Evolutionary conservation across 2,329 filamentous ascomycete species (phyloP), one percentile per base, ranked within the genome.

Genomic region (Tympanopsis confertula): DNA sequence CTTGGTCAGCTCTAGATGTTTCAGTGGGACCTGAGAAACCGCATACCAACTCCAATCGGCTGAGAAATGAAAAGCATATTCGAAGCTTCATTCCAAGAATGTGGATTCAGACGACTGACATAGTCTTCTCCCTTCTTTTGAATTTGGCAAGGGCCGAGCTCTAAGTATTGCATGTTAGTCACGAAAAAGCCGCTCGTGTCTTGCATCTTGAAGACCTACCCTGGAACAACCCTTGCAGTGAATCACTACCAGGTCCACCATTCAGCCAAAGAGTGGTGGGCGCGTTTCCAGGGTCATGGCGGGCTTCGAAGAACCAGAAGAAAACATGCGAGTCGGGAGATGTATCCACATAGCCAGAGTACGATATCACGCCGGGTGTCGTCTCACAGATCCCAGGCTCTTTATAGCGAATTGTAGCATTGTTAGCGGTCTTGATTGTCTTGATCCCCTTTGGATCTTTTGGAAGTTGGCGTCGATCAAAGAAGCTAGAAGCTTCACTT

Each of bases 41-140:
- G n/a, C 24, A 28, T 28, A 28, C 24, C 24, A n/a, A 28, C 24
- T 7, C 30, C 30, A 10, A 33, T 7, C 12, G 30, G 30, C 38
- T 50, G 48, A 37, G 68, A 65, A 41, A 78, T 68, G 51, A 71
- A 78, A 36, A 78, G 59, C 61, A 68, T 66, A 41, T 68, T 68
- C 40, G 63, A 65, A 37, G 17, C 30, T 17, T 33, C 30, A 33
- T 33, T 33, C 10, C 7, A 33, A 13, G 30, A 33, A 15, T 33
- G 15, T 7, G 30, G 30, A 15, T 33, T 33, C n/a, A n/a, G n/a
- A n/a, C n/a, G n/a, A n/a, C n/a, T n/a, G 30, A 33, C 17, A 33
- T 13, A 13, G 15, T 10, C 7, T 15, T 33, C 30, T 7, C 7
- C 7, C 7, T 17, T 33, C 10, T 10, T 12, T 7, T 33, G 10